Evolutionary conservation across 2,329 filamentous ascomycete genomes (phyloP).

Genomic region (Colletotrichum tropicicola): DNA sequence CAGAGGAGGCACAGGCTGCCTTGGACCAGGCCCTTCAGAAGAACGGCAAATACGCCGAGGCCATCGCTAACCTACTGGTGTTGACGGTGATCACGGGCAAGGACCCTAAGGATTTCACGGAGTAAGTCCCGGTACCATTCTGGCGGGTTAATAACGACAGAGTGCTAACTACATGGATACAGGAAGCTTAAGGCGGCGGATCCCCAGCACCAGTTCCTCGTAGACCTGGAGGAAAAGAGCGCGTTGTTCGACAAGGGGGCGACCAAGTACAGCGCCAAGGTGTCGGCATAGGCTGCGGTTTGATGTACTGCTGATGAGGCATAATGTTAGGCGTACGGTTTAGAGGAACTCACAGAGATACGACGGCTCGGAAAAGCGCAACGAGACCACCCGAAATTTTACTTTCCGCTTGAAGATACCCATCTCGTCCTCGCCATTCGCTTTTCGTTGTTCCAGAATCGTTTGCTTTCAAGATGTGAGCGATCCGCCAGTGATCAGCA

Average conservation of each 20-base stretch:
- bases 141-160: neutral
- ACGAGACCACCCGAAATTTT: constrained; percentile 26
- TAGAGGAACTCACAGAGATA: constrained; percentile 27
- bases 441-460: neutral
- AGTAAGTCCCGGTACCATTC: constrained; percentile 55
- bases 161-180: constrained; percentile 19
- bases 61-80: constrained; percentile 85
- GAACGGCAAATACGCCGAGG: constrained; percentile 75
- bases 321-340: constrained; percentile 32
- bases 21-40: constrained; percentile 82
- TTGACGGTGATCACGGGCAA: constrained; percentile 81
- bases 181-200: constrained; percentile 67
- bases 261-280: constrained; percentile 87
- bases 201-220: constrained; percentile 75
- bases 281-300: constrained; percentile 55
- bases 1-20: constrained; percentile 89
- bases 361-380: constrained; percentile 29
- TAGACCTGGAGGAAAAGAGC: constrained; percentile 85
- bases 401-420: constrained; percentile 29
- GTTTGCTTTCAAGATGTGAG: neutral
- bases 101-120: constrained; percentile 68
- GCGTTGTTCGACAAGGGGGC: constrained; percentile 87
- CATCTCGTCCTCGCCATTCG: neutral
- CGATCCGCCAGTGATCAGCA: constrained; percentile 23
- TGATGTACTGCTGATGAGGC: constrained; percentile 26